These are phyloP conservation scores for Trichoderma polysporum DNA, from an alignment of 2,329 filamentous ascomycete species.

Conservation along the genomic window DNA sequence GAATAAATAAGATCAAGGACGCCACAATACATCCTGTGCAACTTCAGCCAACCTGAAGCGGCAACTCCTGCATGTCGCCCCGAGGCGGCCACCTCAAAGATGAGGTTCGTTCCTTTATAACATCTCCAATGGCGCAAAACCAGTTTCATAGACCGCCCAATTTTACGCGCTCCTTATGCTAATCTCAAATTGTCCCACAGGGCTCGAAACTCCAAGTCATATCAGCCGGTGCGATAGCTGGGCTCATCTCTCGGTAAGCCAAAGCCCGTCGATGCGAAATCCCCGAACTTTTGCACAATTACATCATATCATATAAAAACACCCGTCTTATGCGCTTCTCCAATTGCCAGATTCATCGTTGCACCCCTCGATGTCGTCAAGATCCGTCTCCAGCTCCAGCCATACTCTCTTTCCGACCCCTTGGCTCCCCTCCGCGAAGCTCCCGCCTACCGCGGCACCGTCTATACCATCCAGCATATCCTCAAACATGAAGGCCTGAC, in stretches of 20 bases:
- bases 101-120: slow-evolving; percentile 47
- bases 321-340: neutral
- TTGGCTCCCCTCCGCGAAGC: slow-evolving; percentile 55
- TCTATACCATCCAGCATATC: slow-evolving; percentile 75
- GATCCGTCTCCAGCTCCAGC: slow-evolving; percentile 93
- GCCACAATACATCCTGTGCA: neutral
- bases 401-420: slow-evolving; percentile 78
- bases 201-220: slow-evolving; percentile 58
- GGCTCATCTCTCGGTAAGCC: slow-evolving; percentile 80
- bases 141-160: neutral
- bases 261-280: too few species aligned
- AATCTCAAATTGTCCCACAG: slow-evolving; percentile 31
- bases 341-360: slow-evolving; percentile 84
- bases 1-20: slow-evolving; percentile 25
- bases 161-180: neutral
- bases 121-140: too few species aligned
- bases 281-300: neutral
- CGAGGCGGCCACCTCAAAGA: slow-evolving; percentile 52
- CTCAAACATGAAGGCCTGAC: slow-evolving; percentile 77
- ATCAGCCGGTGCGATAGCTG: slow-evolving; percentile 63
- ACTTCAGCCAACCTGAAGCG: slow-evolving; percentile 5
- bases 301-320: neutral
- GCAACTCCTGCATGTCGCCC: slow-evolving; percentile 37
- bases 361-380: slow-evolving; percentile 97
- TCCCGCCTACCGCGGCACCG: slow-evolving; percentile 68